Conservation (phyloP, 257 asterid species). For the Jacaranda mimosifolia region DNA sequence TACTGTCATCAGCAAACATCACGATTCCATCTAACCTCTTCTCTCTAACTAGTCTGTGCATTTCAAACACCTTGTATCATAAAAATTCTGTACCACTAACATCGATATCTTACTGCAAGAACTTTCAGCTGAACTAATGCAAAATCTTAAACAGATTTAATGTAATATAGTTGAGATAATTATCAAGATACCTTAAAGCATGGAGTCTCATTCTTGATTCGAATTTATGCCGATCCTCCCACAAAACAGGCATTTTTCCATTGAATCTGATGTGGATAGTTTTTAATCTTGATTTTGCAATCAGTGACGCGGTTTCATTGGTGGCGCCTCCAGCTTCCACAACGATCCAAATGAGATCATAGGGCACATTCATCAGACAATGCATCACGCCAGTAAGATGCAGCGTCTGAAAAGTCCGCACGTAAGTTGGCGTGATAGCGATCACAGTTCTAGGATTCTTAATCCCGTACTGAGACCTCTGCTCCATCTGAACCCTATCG, state of each 20-base stretch:
- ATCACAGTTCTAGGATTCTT: slow-evolving; percentile 79
- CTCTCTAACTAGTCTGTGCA: slow-evolving; percentile 75
- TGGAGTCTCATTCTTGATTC: slow-evolving; percentile 89
- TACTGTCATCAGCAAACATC: slow-evolving; percentile 96
- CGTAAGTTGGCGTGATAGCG: slow-evolving; percentile 90
- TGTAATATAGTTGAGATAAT: neutral
- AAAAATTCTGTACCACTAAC: slow-evolving; percentile 23
- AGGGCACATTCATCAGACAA: slow-evolving; percentile 85
- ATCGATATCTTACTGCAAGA: slow-evolving; percentile 15
- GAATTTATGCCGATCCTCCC: slow-evolving; percentile 89
- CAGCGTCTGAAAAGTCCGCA: slow-evolving; percentile 90
- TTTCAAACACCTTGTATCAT: slow-evolving; percentile 29
- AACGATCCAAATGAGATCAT: slow-evolving; percentile 89
- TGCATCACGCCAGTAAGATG: slow-evolving; percentile 98
- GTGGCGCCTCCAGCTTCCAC: slow-evolving; percentile 87
- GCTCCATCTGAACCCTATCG: slow-evolving; percentile 90
- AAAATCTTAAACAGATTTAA: neutral
- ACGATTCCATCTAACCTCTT: slow-evolving; percentile 83
- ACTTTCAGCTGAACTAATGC: neutral
- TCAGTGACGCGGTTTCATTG: slow-evolving; percentile 79
- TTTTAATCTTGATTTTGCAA: slow-evolving; percentile 73
- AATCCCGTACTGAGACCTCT: slow-evolving; percentile 81
- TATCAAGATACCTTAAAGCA: slow-evolving; percentile 71
- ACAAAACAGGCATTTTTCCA: slow-evolving; percentile 74
- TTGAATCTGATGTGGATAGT: slow-evolving; percentile 73